These are phyloP conservation scores for Phytophthora hybrid DNA, from an alignment of 352 stramenopile genomes.

Conservation along the genomic window DNA sequence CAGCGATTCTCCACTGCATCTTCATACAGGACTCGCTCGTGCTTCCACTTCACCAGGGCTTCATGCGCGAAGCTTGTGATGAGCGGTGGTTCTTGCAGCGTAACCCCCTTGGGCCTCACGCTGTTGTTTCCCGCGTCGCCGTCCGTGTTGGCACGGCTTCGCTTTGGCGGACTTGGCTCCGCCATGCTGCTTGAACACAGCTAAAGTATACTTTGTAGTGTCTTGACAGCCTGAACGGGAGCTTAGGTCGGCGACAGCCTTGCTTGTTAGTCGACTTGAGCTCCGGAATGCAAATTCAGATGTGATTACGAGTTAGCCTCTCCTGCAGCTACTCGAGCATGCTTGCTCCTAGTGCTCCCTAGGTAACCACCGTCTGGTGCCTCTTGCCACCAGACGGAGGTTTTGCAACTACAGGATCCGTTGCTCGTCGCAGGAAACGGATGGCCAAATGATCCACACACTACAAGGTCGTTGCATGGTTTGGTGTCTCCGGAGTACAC, in stretches of 20 bases:
- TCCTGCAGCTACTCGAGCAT: not conserved
- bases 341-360: not conserved
- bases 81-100: too few species aligned
- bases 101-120: not conserved
- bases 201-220: constrained; percentile 4
- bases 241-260: not conserved
- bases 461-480: constrained; percentile 72
- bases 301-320: not conserved
- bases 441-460: not conserved
- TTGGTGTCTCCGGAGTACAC: constrained; percentile 96
- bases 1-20: too few species aligned
- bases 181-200: constrained; percentile 6
- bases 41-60: too few species aligned
- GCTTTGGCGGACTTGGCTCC: not conserved
- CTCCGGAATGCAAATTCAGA: not conserved
- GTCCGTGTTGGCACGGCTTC: constrained; percentile 12
- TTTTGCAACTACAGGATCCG: not conserved
- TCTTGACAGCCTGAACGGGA: not conserved
- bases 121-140: constrained; percentile 1
- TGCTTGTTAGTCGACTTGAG: not conserved
- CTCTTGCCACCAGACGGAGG: not conserved
- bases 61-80: too few species aligned
- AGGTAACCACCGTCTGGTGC: not conserved
- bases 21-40: too few species aligned
- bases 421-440: not conserved